Evolutionary conservation across 1,139 yeast genomes (phyloP).

Genomic region (Suhomyces kunorum): DNA sequence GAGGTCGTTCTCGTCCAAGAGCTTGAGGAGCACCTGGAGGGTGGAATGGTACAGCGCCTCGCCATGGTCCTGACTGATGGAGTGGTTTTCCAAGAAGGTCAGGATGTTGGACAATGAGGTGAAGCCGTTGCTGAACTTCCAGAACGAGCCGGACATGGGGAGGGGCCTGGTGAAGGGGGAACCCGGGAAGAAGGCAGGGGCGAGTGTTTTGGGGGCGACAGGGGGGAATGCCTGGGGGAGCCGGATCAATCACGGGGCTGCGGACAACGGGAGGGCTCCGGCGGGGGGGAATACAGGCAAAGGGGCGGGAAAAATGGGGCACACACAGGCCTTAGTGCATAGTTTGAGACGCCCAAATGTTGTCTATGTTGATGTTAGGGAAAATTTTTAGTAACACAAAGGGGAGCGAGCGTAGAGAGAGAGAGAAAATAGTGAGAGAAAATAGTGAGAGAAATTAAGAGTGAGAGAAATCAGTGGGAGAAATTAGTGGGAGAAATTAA

Average conservation of each 20-base stretch:
- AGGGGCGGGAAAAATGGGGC: not conserved
- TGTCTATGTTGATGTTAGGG: conserved; percentile 11
- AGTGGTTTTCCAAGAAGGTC: conserved; percentile 63
- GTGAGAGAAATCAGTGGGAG: too few relatives aligned
- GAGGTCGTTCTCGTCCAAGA: conserved; percentile 83
- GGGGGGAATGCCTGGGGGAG: not conserved
- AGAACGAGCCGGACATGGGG: conserved; percentile 76
- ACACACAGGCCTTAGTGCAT: conserved; percentile 8
- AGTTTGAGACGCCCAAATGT: conserved; percentile 4
- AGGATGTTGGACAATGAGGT: conserved; percentile 75
- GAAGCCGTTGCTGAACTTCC: conserved; percentile 89
- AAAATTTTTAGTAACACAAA: conserved; percentile 14
- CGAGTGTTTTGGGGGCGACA: conserved; percentile 1
- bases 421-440: too few relatives aligned
- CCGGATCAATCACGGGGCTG: conserved; percentile 1
- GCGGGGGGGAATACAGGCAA: conserved; percentile 1
- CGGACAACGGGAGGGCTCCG: not conserved
- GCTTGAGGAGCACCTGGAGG: conserved; percentile 53
- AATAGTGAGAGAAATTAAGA: too few relatives aligned
- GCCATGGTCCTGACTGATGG: conserved; percentile 30
- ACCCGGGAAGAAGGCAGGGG: not conserved
- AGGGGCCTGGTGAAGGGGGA: conserved; percentile 3
- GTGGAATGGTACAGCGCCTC: conserved; percentile 21
- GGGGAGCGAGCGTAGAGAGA: not conserved
- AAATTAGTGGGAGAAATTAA: too few relatives aligned